Percentiles rank a stretch among this genome's conserved stretches.
Conservation (phyloP, 2,329 filamentous ascomycete genomes). For the Ceratocystis cacaofunesta region DNA sequence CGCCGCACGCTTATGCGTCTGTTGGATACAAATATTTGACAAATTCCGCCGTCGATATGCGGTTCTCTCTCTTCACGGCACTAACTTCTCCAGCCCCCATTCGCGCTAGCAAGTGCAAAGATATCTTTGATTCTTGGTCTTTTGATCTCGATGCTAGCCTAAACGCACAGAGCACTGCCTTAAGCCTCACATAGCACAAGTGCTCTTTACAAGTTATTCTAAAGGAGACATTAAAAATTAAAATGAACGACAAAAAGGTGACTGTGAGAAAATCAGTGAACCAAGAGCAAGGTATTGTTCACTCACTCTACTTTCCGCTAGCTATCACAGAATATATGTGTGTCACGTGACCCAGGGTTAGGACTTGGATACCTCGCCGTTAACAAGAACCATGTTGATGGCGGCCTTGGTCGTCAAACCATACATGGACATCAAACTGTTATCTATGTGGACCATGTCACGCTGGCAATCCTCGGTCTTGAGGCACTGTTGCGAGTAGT, state of each 20-base stretch:
- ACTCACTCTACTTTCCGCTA: too few species aligned
- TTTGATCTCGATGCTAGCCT: too few species aligned
- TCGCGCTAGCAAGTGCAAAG: too few species aligned
- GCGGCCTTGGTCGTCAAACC: slow-evolving; percentile 62
- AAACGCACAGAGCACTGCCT: not conserved
- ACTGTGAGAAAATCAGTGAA: not conserved
- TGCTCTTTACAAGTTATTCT: not conserved
- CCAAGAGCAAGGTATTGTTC: too few species aligned
- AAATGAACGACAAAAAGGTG: not conserved
- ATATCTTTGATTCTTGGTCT: too few species aligned
- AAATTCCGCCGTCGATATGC: too few species aligned
- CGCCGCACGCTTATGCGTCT: too few species aligned
- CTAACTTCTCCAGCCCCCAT: too few species aligned
- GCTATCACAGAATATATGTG: too few species aligned
- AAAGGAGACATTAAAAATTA: not conserved
- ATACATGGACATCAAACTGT: slow-evolving; percentile 45
- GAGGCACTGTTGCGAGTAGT: slow-evolving; percentile 61
- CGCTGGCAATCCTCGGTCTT: slow-evolving; percentile 54
- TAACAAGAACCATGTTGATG: slow-evolving; percentile 54
- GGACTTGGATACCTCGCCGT: slow-evolving; percentile 30
- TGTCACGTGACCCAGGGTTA: too few species aligned
- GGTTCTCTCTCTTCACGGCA: too few species aligned
- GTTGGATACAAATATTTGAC: too few species aligned
- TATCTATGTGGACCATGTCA: slow-evolving; percentile 62
- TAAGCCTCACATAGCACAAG: not conserved